Evolutionary conservation across 371 early-diverging fungal genomes (phyloP).

Genomic region (Mycotypha africana): DNA sequence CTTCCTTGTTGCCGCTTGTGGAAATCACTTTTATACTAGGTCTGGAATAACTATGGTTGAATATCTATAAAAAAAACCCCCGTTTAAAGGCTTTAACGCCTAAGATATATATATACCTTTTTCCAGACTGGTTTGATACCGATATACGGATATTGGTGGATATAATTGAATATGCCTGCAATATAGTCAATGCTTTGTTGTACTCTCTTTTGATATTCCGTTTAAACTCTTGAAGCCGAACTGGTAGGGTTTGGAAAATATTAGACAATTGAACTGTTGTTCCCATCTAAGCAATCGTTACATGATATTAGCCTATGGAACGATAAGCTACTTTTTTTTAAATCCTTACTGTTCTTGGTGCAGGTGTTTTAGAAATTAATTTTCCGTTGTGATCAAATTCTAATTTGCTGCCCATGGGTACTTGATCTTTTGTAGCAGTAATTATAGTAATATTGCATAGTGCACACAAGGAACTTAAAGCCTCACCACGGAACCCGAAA

Average conservation of each 20-base stretch:
- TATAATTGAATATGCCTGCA: slow-evolving; percentile 87
- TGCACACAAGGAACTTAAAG: slow-evolving; percentile 74
- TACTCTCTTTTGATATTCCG: slow-evolving; percentile 80
- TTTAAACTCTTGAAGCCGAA: slow-evolving; percentile 83
- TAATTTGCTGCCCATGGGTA: slow-evolving; percentile 64
- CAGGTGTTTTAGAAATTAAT: slow-evolving; percentile 32
- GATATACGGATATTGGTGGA: slow-evolving; percentile 61
- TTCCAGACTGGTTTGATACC: slow-evolving; percentile 57
- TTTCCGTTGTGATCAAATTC: slow-evolving; percentile 63
- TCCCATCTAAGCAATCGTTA: slow-evolving; percentile 53
- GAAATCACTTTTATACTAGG: slow-evolving; percentile 25
- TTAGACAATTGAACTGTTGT: slow-evolving; percentile 78
- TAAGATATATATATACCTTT: slow-evolving; percentile 36
- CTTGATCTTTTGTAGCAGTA: slow-evolving; percentile 62
- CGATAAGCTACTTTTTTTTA: neutral
- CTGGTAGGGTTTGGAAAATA: slow-evolving; percentile 86
- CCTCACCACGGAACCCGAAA: slow-evolving; percentile 88
- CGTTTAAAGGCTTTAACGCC: neutral
- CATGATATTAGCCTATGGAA: too few relatives aligned
- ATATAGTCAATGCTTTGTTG: slow-evolving; percentile 66
- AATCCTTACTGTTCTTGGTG: slow-evolving; percentile 50
- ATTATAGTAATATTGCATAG: slow-evolving; percentile 53
- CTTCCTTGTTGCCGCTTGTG: slow-evolving; percentile 53
- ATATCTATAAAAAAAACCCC: too few relatives aligned
- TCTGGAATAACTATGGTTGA: slow-evolving; percentile 1